Conservation (phyloP, 176 grass and related monocot species). For the Cenchrus americanus region DNA sequence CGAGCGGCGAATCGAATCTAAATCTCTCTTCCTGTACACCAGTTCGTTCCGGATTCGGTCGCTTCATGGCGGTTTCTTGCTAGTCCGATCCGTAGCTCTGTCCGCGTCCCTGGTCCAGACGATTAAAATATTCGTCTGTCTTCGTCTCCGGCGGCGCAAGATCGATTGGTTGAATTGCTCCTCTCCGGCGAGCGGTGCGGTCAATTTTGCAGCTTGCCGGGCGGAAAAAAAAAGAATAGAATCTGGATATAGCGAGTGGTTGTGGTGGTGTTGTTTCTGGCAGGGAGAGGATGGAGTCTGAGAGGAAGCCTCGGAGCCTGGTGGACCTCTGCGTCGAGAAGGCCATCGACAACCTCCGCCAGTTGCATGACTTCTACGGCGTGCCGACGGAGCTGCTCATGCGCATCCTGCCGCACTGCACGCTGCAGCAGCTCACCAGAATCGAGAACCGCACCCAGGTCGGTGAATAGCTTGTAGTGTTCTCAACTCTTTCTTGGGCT, state of each 20-base stretch:
- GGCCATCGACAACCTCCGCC: constrained; percentile 49
- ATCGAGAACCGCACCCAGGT: constrained; percentile 44
- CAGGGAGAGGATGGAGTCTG: constrained; percentile 31
- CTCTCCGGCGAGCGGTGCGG: too few relatives aligned
- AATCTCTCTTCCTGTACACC: background rate
- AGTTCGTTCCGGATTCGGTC: background rate
- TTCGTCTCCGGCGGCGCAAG: background rate
- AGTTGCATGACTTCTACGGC: too few relatives aligned
- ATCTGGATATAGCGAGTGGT: background rate
- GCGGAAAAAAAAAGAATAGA: too few relatives aligned
- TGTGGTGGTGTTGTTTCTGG: background rate
- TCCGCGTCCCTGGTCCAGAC: background rate
- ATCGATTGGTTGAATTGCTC: background rate
- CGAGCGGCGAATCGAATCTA: background rate
- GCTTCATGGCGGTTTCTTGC: background rate
- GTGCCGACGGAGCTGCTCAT: constrained; percentile 48
- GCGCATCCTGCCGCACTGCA: constrained; percentile 62
- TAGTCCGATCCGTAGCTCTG: background rate
- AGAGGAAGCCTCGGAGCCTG: constrained; percentile 45
- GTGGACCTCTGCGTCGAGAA: constrained; percentile 55
- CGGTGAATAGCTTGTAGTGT: background rate
- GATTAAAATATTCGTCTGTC: background rate
- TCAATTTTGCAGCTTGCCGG: background rate
- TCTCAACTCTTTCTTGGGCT: background rate
- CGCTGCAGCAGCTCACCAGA: constrained; percentile 28